These are phyloP conservation scores for Candida caryicola DNA, from an alignment of 805 yeast species.

Conservation along the genomic window DNA sequence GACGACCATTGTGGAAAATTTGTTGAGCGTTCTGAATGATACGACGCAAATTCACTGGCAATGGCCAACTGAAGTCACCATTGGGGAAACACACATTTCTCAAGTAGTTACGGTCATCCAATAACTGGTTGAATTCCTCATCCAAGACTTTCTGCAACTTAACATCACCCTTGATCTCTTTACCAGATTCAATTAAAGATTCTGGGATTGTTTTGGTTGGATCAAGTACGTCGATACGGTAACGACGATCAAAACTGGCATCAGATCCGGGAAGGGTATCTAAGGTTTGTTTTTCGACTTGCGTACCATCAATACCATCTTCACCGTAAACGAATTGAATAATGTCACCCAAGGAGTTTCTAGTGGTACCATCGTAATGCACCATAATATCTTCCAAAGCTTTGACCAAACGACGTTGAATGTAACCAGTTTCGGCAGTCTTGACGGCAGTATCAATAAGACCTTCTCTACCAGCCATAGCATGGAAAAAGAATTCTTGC, in stretches of 20 bases:
- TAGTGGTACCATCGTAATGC: conserved; percentile 96
- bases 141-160: conserved; percentile 79
- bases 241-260: conserved; percentile 74
- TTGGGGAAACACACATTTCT: conserved; percentile 80
- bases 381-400: conserved; percentile 97
- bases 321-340: conserved; percentile 98
- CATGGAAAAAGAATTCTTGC: conserved; percentile 98
- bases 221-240: conserved; percentile 82
- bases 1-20: conserved; percentile 89
- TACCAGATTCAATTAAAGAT: conserved; percentile 79
- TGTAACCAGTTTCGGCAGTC: conserved; percentile 98
- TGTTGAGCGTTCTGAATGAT: conserved; percentile 96
- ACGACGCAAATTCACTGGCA: conserved; percentile 96
- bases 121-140: conserved; percentile 76
- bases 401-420: conserved; percentile 95
- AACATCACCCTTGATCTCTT: conserved; percentile 86
- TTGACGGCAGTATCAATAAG: conserved; percentile 98
- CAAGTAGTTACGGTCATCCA: conserved; percentile 72
- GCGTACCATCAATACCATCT: conserved; percentile 98
- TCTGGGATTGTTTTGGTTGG: conserved; percentile 60
- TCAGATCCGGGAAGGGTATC: conserved; percentile 95
- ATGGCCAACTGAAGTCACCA: conserved; percentile 96
- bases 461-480: conserved; percentile 99
- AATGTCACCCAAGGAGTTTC: conserved; percentile 95
- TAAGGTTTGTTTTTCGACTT: conserved; percentile 92